These are phyloP conservation scores for Mycocalia duriaeana DNA, from an alignment of 1,284 basidiomycete genomes.

Conservation along the genomic window DNA sequence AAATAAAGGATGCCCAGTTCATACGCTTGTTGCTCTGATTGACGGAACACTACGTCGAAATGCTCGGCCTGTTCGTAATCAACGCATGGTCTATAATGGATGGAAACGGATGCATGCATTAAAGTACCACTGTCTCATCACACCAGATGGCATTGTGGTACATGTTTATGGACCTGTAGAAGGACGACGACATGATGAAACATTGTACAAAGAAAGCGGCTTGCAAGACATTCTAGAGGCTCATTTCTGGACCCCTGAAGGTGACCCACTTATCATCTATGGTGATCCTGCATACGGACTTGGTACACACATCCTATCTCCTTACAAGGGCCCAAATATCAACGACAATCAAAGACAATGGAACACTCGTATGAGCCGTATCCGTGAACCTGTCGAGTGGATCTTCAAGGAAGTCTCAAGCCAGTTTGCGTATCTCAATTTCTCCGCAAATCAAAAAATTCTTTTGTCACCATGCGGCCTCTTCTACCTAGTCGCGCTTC, in stretches of 20 bases:
- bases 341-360: too few species aligned
- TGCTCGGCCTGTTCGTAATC: background rate
- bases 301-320: background rate
- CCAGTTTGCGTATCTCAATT: slow-evolving; percentile 14
- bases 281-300: background rate
- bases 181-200: slow-evolving; percentile 14
- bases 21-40: background rate
- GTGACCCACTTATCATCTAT: background rate
- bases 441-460: slow-evolving; percentile 11
- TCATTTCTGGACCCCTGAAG: background rate
- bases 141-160: slow-evolving; percentile 15
- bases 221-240: slow-evolving; percentile 8
- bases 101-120: slow-evolving; percentile 15
- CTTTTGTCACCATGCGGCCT: slow-evolving; percentile 13
- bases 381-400: slow-evolving; percentile 14
- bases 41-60: background rate
- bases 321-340: background rate
- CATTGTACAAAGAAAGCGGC: slow-evolving; percentile 13
- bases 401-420: slow-evolving; percentile 13
- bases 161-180: slow-evolving; percentile 17
- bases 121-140: slow-evolving; percentile 6
- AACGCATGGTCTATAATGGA: background rate
- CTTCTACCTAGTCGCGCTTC: slow-evolving; percentile 11
- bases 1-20: background rate
- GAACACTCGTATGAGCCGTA: slow-evolving; percentile 9